A percentile compares a stretch with the other conserved stretches of the same genome.
These are phyloP conservation scores for Amaranthus hypochondriacus DNA, from an alignment of 148 eudicot genomes.

Conservation along the genomic window DNA sequence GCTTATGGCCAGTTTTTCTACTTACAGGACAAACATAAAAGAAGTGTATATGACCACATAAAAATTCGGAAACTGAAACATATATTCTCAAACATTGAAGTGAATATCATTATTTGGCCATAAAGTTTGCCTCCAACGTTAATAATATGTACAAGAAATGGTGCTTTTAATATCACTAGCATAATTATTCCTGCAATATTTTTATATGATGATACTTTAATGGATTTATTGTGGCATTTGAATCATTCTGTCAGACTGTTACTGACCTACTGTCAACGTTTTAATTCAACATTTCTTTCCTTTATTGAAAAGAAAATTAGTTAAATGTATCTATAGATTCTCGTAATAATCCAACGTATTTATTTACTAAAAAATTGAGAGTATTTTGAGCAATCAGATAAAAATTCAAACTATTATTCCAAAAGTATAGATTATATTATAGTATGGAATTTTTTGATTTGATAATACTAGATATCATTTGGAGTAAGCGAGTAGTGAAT, in stretches of 20 bases:
- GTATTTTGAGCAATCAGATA: too few relatives aligned
- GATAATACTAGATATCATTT: too few relatives aligned
- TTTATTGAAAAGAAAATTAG: too few relatives aligned
- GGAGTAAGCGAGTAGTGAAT: too few relatives aligned
- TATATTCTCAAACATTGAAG: neutral
- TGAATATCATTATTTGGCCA: neutral
- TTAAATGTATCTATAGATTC: too few relatives aligned
- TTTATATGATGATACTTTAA: neutral
- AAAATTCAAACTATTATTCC: too few relatives aligned
- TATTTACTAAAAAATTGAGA: too few relatives aligned
- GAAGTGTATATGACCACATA: neutral
- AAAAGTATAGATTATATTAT: too few relatives aligned
- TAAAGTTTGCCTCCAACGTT: conserved; percentile 3
- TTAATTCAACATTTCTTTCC: neutral
- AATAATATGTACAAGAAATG: neutral
- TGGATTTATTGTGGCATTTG: neutral
- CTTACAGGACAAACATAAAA: neutral
- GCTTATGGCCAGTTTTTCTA: neutral
- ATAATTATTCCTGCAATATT: neutral
- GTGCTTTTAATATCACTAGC: neutral
- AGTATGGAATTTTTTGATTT: too few relatives aligned
- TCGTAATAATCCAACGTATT: too few relatives aligned
- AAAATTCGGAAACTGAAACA: neutral
- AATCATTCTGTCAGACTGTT: neutral
- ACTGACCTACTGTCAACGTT: neutral